Conservation (phyloP, 768 basidiomycete species). For the Auricularia heimuer region DNA sequence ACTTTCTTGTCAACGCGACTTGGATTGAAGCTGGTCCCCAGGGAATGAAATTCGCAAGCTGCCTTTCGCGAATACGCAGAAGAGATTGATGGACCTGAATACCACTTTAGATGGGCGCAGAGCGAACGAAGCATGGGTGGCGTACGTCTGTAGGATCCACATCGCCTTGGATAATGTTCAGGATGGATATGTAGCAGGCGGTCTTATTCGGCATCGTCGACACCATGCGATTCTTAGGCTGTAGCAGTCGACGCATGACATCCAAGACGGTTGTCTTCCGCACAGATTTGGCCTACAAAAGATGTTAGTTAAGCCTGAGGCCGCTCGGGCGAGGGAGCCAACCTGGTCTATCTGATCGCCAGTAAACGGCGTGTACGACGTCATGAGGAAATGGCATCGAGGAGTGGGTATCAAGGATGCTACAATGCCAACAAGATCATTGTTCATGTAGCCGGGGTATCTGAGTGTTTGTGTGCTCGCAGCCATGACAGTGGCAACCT, state of each 20-base stretch:
- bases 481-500: slow-evolving; percentile 97
- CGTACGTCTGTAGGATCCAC: slow-evolving; percentile 94
- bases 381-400: slow-evolving; percentile 96
- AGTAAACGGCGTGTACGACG: slow-evolving; percentile 96
- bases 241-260: slow-evolving; percentile 94
- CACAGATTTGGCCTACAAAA: slow-evolving; percentile 76
- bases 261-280: slow-evolving; percentile 95
- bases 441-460: slow-evolving; percentile 99
- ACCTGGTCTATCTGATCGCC: slow-evolving; percentile 96
- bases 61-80: slow-evolving; percentile 90
- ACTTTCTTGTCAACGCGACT: slow-evolving; percentile 86
- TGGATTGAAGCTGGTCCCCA: slow-evolving; percentile 99
- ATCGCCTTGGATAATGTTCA: slow-evolving; percentile 98
- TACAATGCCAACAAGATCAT: slow-evolving; percentile 94
- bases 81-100: slow-evolving; percentile 91
- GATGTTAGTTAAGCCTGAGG: not conserved
- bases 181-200: slow-evolving; percentile 92
- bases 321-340: not conserved
- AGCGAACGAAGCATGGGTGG: slow-evolving; percentile 5
- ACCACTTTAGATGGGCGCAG: slow-evolving; percentile 5
- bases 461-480: slow-evolving; percentile 94
- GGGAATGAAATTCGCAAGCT: slow-evolving; percentile 95
- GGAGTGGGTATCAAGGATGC: slow-evolving; percentile 96
- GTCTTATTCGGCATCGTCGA: slow-evolving; percentile 87
- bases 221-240: slow-evolving; percentile 98